phyloP scores from a whole-genome alignment of 768 basidiomycete genomes.

The Leucocoprinus sp. region DNA sequence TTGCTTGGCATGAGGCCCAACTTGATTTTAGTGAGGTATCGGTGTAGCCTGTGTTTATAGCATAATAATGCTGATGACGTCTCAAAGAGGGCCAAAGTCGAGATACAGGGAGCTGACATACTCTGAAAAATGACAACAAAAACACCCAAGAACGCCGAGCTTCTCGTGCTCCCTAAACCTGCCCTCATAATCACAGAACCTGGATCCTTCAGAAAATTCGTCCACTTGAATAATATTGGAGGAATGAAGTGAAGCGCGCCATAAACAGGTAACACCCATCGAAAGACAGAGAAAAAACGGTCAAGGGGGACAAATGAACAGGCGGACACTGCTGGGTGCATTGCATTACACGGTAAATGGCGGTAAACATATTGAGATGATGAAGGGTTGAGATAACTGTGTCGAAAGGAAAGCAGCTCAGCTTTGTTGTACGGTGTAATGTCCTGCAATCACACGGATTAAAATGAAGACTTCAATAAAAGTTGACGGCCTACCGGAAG shows the following conservation, averaged over 20 bases:
- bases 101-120: conserved; percentile 24
- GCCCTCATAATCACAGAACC: conserved; percentile 56
- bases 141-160: conserved; percentile 78
- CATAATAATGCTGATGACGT: conserved; percentile 44
- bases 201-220: conserved; percentile 58
- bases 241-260: conserved; percentile 88
- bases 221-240: conserved; percentile 71
- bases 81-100: conserved; percentile 16
- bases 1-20: conserved; percentile 16
- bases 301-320: conserved; percentile 55
- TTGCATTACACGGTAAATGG: conserved; percentile 58
- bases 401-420: conserved; percentile 36
- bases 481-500: conserved; percentile 30
- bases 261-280: conserved; percentile 80
- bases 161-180: conserved; percentile 65
- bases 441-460: conserved; percentile 29
- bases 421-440: conserved; percentile 44
- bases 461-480: background rate
- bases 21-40: conserved; percentile 26
- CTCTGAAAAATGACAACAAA: conserved; percentile 82
- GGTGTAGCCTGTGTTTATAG: conserved; percentile 53
- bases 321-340: conserved; percentile 65
- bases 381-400: conserved; percentile 25
- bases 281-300: conserved; percentile 73
- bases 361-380: conserved; percentile 9